Evolutionary conservation across 441 rosid genomes (phyloP).

Genomic region (Manihot esculenta): DNA sequence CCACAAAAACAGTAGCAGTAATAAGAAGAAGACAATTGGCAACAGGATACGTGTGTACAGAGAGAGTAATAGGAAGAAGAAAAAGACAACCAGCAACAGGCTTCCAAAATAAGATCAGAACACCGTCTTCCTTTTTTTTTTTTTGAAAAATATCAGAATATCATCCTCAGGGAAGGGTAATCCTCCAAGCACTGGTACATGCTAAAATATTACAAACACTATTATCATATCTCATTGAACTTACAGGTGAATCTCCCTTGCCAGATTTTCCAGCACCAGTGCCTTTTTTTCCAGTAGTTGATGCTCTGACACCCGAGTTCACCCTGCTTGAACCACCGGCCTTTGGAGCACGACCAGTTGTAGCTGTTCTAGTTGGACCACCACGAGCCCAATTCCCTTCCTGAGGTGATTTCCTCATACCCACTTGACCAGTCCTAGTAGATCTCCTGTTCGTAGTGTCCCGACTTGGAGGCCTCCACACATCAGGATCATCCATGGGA

Average conservation of each 20-base stretch:
- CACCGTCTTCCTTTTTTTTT: too few species aligned
- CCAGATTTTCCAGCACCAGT: slow-evolving; percentile 62
- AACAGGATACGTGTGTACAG: background rate
- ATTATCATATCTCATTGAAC: slow-evolving; percentile 20
- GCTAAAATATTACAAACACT: background rate
- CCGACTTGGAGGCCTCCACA: slow-evolving; percentile 97
- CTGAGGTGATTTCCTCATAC: slow-evolving; percentile 86
- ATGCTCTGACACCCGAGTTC: slow-evolving; percentile 61
- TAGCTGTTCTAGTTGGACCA: slow-evolving; percentile 49
- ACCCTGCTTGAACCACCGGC: slow-evolving; percentile 58
- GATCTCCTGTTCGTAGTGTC: slow-evolving; percentile 79
- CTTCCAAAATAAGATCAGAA: too few species aligned
- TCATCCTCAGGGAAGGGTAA: background rate
- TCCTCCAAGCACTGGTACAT: background rate
- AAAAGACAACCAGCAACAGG: background rate
- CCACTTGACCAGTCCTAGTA: slow-evolving; percentile 68
- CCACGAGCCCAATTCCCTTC: slow-evolving; percentile 95
- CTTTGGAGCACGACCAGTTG: slow-evolving; percentile 75
- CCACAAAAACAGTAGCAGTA: background rate
- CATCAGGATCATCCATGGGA: slow-evolving; percentile 97
- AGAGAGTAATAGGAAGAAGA: background rate
- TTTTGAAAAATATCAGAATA: too few species aligned
- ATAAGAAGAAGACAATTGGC: background rate
- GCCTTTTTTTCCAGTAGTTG: slow-evolving; percentile 76
- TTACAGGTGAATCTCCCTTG: slow-evolving; percentile 79